Evolutionary conservation across 768 basidiomycete species (phyloP), one percentile per base, ranked within the genome.

Genomic region (Mrakia gelida): DNA sequence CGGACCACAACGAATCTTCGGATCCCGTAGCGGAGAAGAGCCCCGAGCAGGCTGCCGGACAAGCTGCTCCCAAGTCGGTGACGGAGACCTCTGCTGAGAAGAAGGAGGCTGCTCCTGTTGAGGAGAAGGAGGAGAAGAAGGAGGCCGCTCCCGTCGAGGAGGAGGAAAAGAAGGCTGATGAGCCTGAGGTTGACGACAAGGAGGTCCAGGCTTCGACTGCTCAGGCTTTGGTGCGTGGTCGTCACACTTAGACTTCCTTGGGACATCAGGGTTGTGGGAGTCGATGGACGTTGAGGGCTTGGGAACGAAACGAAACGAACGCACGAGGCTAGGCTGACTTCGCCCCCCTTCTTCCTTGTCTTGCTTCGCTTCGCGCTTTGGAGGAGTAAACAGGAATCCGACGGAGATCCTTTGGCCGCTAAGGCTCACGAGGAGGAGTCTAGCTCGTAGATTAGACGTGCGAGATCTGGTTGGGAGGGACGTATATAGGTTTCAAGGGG

Each of bases 341-440:
- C 13, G 6, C 59, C 59, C 15, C 16, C 49, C 26, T 59, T 59
- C 28, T 59, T 59, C 26, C 59, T 23, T 18, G 5, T n/a, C 23
- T 56, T 7, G 3, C 23, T 23, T 11, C n/a, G 3, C 41, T 43
- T 43, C 41, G 7, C 45, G n/a, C n/a, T 15, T 28, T 10, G 59
- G 59, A 59, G 59, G 59, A 26, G 9, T 26, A 45, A 45, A 45
- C 45, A 59, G 26, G 1, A 7, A 13, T 0, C 59, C 26, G 59
- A 52, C 18, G 49, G 49, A 52, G 49, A 52, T 21, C 49, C 49
- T 52, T 52, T 59, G 59, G 59, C 23, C n/a, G 59, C 59, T 28
- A 59, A 59, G 59, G 28, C 59, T 59, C 59, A 59, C 59, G 59
- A 59, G 59, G 59, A n/a, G 59, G 59, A 59, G 59, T 18, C 49